Base-by-base conservation (phyloP, 257 asterid species). In the Nicotiana noctiflora region DNA sequence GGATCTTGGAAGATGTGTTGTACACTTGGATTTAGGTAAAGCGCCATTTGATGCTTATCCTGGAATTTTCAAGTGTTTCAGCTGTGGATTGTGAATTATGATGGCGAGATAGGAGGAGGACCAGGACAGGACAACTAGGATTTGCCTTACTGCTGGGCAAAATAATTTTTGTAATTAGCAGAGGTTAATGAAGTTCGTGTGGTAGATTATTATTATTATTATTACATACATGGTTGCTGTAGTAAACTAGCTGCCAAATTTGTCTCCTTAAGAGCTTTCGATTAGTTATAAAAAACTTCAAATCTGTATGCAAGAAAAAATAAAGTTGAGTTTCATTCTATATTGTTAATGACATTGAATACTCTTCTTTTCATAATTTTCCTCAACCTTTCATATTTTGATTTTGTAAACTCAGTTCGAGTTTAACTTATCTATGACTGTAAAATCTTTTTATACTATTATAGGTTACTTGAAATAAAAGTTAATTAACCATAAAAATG, bases 151-250 rank as follows among this genome's bases (percentile, higher is more conserved):
- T 65, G 51, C 75, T 65, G 25, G 75, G 46, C 21, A 32, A 72
- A 72, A 49, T 72, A 72, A 49, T 49, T 72, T 72, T 72, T 72
- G 78, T 72, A 72, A 72, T 46, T 72, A 72, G 78, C 61, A 23
- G 44, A 49, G 40, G 59, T 72, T 49, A 49, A 72, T 51, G 17
- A 74, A 9, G 8, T 49, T 72, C 61, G 25, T 74, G 29, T 51
- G 51, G 10, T 74, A 62, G 40, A 62, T 62, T 27, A 29, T 25
- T 25, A 0, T 29, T 25, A 0, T 29, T 29, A 29, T 29, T 29
- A 62, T 27, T 62, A 21, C 37, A 12, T 12, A 25, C 79, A 3
- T 74, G 79, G 79, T 51, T 74, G 79, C 46, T 74, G 25, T 74
- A 49, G 44, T 74, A 31, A 46, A 72, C 49, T 46, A 72, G 78